Base-by-base conservation (phyloP, 2,329 filamentous ascomycete genomes). In the Fusarium algeriense region DNA sequence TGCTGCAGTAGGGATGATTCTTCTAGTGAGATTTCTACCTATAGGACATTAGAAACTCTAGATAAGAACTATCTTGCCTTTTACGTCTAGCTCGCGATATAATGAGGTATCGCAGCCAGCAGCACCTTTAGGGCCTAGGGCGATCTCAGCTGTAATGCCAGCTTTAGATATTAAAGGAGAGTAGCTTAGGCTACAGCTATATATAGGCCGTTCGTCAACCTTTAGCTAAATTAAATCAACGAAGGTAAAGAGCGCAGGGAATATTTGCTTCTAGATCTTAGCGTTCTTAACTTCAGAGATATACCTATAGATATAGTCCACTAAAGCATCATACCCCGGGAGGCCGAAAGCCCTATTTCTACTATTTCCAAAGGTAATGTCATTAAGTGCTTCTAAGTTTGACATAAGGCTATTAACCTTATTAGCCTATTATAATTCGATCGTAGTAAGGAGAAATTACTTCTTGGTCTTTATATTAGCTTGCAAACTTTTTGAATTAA, bases 261-360 rank as follows among this genome's bases (percentile, higher is more conserved):
- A 87, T 59, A 85, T 81, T 55, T 86, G 85, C 43, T 82, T 83
- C 83, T 84, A 87, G 30, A 78, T 77, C 28, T 77, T 77, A n/a
- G 78, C 77, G 44, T 76, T 76, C 28, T 79, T 67, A 17, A 82
- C 79, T 23, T 82, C 80, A 37, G 81, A 80, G 11, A 85, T 80
- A 41, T 81, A 80, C n/a, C 80, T 81, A 50, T 83, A 81, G 69
- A 88, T 81, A 71, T 84, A 86, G 57, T 86, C 82, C 40, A 85
- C 83, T 0, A 84, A 86, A 12, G 84, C 84, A 30, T 79, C 81
- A 70, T 84, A 86, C 8, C 85, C 85, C 3, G 84, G 83, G 6
- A 85, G 80, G 20, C 85, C 85, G 67, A 87, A 86, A n/a, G 85
- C 85, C 52, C 85, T 81, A 76, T 87, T 88, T 15, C 85, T 85